These are phyloP conservation scores for Pseudotulostoma volvatum DNA, from an alignment of 495 filamentous ascomycete species.

Conservation along the genomic window DNA sequence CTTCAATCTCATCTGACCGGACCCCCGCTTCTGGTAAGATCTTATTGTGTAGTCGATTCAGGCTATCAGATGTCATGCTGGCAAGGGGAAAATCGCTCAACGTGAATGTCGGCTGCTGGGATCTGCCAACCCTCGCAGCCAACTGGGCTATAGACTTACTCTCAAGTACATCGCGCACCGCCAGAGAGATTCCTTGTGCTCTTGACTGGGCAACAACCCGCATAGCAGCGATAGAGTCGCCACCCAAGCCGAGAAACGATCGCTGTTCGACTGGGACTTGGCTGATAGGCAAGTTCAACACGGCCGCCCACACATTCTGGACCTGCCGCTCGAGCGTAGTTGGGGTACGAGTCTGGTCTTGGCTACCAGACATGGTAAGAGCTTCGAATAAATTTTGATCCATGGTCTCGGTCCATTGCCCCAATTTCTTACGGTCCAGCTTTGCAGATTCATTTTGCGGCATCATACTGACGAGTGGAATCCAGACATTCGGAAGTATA, in stretches of 20 bases:
- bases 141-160: conserved; percentile 5
- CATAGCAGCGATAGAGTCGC: conserved; percentile 13
- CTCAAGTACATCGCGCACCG: conserved; percentile 20
- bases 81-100: conserved; percentile 37
- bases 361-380: background rate
- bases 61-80: conserved; percentile 31
- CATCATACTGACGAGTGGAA: no score
- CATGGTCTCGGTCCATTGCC: conserved; percentile 21
- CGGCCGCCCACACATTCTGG: conserved; percentile 12
- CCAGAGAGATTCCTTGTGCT: conserved; percentile 13
- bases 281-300: conserved; percentile 8
- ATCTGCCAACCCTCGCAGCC: conserved; percentile 15
- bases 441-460: no score
- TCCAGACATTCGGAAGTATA: no score
- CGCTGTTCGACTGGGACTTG: conserved; percentile 8
- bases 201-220: conserved; percentile 6
- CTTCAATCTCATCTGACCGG: conserved; percentile 21
- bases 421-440: conserved; percentile 7
- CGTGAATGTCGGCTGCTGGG: conserved; percentile 30
- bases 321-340: conserved; percentile 13
- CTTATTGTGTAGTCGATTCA: conserved; percentile 9
- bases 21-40: conserved; percentile 2
- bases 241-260: conserved; percentile 12
- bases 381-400: conserved; percentile 1
- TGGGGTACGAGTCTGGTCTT: no score